Conservation (phyloP, 2,329 filamentous ascomycete genomes). For the Aphanocladium album region DNA sequence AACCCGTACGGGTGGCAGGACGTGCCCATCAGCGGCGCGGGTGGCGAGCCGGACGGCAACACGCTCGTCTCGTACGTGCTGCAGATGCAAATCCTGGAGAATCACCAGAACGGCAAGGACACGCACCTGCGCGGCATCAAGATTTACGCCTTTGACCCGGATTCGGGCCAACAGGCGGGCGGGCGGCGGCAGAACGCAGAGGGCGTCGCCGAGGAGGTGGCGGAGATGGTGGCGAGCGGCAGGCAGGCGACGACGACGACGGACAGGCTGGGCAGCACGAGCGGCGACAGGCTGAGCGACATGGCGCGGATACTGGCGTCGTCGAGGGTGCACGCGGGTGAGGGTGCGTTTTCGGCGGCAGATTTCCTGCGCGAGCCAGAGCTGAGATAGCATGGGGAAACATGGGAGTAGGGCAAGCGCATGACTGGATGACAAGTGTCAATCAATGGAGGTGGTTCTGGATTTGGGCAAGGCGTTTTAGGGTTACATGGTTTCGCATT, state of each 20-base stretch:
- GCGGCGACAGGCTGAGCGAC: constrained; percentile 21
- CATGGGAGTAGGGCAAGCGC: not conserved
- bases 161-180: constrained; percentile 31
- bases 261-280: constrained; percentile 7
- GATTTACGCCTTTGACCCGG: constrained; percentile 62
- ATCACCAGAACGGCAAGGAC: constrained; percentile 98
- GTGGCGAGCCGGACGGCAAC: constrained; percentile 59
- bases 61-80: constrained; percentile 84
- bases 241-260: not conserved
- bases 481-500: not conserved
- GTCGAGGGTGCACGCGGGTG: constrained; percentile 28
- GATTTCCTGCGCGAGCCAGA: constrained; percentile 41
- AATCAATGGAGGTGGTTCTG: not conserved
- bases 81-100: constrained; percentile 87
- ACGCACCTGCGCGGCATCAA: constrained; percentile 95
- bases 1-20: constrained; percentile 88
- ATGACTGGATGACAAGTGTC: not conserved
- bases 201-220: constrained; percentile 13
- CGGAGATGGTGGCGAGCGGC: constrained; percentile 5
- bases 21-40: constrained; percentile 56
- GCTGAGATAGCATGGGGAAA: constrained; percentile 26
- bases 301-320: constrained; percentile 24
- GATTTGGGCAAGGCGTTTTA: not conserved
- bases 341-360: constrained; percentile 31
- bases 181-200: constrained; percentile 23